Evolutionary conservation across 371 early-diverging fungal species (phyloP), one percentile per base, ranked within the genome.

Genomic region (Amoeboaphelidium protococcarum): DNA sequence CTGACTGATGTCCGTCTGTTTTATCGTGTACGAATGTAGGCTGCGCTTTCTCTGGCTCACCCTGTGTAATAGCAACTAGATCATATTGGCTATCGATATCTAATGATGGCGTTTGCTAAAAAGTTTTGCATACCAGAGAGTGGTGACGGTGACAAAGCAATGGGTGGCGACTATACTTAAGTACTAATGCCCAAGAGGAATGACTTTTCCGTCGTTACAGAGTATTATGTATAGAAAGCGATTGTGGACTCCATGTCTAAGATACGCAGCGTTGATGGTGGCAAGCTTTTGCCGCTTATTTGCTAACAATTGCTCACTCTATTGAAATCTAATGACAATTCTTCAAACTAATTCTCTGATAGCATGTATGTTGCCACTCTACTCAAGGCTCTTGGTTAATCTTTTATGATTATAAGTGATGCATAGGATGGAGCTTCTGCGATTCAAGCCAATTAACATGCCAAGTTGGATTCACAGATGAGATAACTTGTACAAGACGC

Each of bases 1-100:
- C 48, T 92, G 25, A 68, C 76, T 56, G 87, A 90, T 62, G 65
- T 61, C 13, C 77, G 82, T 48, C 74, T 79, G 41, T 92, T 80
- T 56, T 96, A 89, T 54, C 73, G 85, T 23, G 72, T 94, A 26
- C 75, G 87, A n/a, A 80, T 84, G 65, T 86, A 85, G 48, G 83
- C 90, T 2, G 85, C 87, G 1, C 67, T 73, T 50, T 78, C 84
- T 1, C 63, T 95, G n/a, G 77, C n/a, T n/a, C n/a, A n/a, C n/a
- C n/a, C n/a, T 25, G 63, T 16, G 6, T 31, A 10, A 16, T 31
- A 31, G 6, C 10, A 31, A 6, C 10, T 6, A 31, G 6, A 16
- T 6, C 37, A 6, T 10, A 10, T 31, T 10, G 37, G 37, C 37
- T 10, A 31, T 10, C 6, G 69, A 47, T 81, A 80, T 46, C 58